Percentiles rank a stretch among this genome's conserved stretches.
phyloP scores from a whole-genome alignment of 1,139 yeast species.

The Pichia sp. region DNA sequence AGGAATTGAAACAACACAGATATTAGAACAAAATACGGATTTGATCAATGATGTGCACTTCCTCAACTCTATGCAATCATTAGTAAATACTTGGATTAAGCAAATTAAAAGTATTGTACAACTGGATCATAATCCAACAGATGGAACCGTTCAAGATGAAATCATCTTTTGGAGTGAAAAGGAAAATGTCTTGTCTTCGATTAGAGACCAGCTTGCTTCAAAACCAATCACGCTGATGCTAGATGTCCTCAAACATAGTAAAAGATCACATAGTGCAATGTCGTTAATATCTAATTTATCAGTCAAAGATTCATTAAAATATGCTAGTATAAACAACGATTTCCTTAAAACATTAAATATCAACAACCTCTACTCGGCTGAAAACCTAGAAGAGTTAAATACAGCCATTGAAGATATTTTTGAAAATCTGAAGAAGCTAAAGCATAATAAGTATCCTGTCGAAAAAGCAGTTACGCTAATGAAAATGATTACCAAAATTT shows the following conservation, averaged over 20 bases:
- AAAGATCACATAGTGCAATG: constrained; percentile 76
- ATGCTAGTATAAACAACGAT: constrained; percentile 55
- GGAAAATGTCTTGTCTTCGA: constrained; percentile 57
- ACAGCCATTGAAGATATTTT: constrained; percentile 42
- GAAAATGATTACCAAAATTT: constrained; percentile 56
- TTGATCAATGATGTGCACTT: constrained; percentile 50
- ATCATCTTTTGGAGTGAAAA: constrained; percentile 77
- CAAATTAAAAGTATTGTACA: constrained; percentile 59
- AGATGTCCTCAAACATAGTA: constrained; percentile 63
- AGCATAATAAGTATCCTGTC: constrained; percentile 64
- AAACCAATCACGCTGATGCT: constrained; percentile 59
- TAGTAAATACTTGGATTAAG: constrained; percentile 72
- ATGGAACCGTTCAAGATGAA: constrained; percentile 68
- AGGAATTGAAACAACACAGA: background rate
- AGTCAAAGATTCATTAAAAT: constrained; percentile 52
- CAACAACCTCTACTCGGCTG: constrained; percentile 50
- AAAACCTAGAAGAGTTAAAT: constrained; percentile 45
- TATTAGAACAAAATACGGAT: constrained; percentile 30
- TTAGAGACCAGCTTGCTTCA: constrained; percentile 58
- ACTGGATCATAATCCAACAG: constrained; percentile 49
- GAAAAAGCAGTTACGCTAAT: constrained; percentile 60
- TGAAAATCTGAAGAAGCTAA: constrained; percentile 60
- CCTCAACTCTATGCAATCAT: constrained; percentile 63
- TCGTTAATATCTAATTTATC: constrained; percentile 75
- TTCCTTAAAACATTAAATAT: constrained; percentile 73